Percentiles rank a stretch among this genome's conserved stretches.
Evolutionary conservation across 768 basidiomycete species (phyloP).

Genomic region (Sarcodon sp.): DNA sequence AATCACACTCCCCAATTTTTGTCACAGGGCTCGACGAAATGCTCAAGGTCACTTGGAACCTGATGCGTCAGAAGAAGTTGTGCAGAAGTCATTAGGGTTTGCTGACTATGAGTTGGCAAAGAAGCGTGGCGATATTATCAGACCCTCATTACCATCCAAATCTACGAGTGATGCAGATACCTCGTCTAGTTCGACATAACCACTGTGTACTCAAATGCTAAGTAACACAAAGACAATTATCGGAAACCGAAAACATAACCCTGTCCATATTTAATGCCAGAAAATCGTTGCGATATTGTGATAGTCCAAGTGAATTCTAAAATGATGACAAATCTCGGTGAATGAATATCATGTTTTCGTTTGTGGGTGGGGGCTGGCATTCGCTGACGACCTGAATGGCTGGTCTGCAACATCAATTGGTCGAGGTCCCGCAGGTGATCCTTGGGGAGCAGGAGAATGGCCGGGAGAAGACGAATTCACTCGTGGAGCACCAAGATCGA

Average conservation of each 20-base stretch:
- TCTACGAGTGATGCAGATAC: too few species aligned
- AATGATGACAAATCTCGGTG: too few species aligned
- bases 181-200: too few species aligned
- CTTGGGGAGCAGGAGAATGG: constrained; percentile 2
- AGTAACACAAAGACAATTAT: too few species aligned
- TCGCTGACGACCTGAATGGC: not conserved
- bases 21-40: constrained; percentile 71
- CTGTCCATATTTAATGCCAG: too few species aligned
- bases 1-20: not conserved
- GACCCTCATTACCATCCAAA: too few species aligned
- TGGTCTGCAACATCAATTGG: constrained; percentile 2
- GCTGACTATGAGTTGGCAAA: constrained; percentile 40
- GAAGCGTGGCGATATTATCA: not conserved
- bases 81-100: constrained; percentile 76
- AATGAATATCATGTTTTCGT: too few species aligned
- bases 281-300: too few species aligned
- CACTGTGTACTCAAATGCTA: too few species aligned
- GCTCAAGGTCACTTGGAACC: constrained; percentile 79
- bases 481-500: constrained; percentile 4
- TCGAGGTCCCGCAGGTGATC: constrained; percentile 9
- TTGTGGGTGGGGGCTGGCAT: not conserved
- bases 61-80: constrained; percentile 69
- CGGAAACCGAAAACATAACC: too few species aligned
- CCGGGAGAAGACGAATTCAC: constrained; percentile 1
- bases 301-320: too few species aligned